These are phyloP conservation scores for Diddensiella caesifluorescens DNA, from an alignment of 805 yeast genomes.

Conservation along the genomic window DNA sequence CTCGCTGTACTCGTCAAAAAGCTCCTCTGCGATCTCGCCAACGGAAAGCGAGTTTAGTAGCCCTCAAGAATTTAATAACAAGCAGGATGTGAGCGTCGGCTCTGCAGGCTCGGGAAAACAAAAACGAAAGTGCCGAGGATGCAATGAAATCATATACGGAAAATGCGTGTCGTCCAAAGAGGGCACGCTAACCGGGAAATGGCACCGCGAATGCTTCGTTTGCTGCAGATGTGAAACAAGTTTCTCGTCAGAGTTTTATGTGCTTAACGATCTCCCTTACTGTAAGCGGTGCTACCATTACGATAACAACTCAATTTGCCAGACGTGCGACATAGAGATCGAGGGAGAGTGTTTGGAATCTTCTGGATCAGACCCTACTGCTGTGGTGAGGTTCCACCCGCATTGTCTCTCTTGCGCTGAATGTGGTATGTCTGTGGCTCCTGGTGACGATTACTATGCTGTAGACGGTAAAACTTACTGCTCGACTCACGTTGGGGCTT, in stretches of 20 bases:
- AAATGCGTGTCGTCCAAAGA: conserved; percentile 81
- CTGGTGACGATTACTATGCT: conserved; percentile 32
- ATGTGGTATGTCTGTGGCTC: conserved; percentile 40
- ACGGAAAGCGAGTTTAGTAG: conserved; percentile 1
- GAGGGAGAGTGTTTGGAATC: conserved; percentile 88
- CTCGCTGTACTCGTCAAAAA: not conserved
- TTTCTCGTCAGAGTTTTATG: conserved; percentile 46
- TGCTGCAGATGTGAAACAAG: conserved; percentile 64
- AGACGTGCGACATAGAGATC: conserved; percentile 64
- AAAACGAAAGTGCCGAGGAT: conserved; percentile 55
- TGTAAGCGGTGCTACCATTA: conserved; percentile 75
- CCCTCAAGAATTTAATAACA: not conserved
- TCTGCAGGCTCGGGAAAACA: not conserved
- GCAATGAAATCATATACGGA: conserved; percentile 49
- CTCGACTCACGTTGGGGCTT: conserved; percentile 30
- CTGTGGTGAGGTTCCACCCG: conserved; percentile 67
- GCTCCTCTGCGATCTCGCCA: not conserved
- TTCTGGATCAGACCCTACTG: conserved; percentile 32
- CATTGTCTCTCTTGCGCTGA: conserved; percentile 63
- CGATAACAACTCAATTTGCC: conserved; percentile 70
- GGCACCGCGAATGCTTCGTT: conserved; percentile 85
- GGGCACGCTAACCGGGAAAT: conserved; percentile 62
- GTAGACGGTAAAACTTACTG: conserved; percentile 32
- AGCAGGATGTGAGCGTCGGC: not conserved
- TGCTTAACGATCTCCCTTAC: conserved; percentile 70